Percentiles rank a stretch among this genome's conserved stretches.
Evolutionary conservation across 352 stramenopile genomes (phyloP).

Genomic region (Halophytophthora polymorphica): DNA sequence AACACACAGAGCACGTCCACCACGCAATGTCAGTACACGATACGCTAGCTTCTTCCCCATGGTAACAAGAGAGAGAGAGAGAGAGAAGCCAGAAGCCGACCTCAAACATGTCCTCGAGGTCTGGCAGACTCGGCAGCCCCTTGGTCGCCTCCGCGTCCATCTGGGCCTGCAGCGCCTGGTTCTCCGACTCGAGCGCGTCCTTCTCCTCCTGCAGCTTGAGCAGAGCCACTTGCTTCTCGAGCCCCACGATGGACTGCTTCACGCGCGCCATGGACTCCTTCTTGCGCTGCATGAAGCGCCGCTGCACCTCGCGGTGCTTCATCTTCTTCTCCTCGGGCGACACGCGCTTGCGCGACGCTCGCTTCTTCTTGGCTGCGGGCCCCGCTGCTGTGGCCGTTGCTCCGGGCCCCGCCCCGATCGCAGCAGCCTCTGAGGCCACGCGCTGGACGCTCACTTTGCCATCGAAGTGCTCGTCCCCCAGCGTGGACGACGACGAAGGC

Average conservation of each 20-base stretch:
- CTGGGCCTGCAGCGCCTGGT: slow-evolving; percentile 22
- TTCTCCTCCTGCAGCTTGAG: slow-evolving; percentile 35
- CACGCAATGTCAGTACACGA: background rate
- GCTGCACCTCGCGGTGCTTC: slow-evolving; percentile 51
- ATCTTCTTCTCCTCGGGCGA: slow-evolving; percentile 38
- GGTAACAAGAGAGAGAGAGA: too few species aligned
- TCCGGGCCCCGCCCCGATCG: too few species aligned
- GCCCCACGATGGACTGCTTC: slow-evolving; percentile 27
- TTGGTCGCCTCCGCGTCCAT: slow-evolving; percentile 5
- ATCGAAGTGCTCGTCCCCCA: slow-evolving; percentile 12
- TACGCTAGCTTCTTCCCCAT: too few species aligned
- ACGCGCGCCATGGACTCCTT: slow-evolving; percentile 34
- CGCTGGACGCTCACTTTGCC: slow-evolving; percentile 2
- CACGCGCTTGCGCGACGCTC: slow-evolving; percentile 20
- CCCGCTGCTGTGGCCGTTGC: too few species aligned
- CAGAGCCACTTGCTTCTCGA: slow-evolving; percentile 37
- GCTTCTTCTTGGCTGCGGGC: slow-evolving; percentile 18
- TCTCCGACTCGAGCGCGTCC: slow-evolving; percentile 35
- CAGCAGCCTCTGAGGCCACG: slow-evolving; percentile 1
- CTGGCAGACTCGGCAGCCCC: slow-evolving; percentile 13
- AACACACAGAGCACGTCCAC: background rate
- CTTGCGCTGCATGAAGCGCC: slow-evolving; percentile 52
- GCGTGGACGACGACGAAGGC: slow-evolving; percentile 16
- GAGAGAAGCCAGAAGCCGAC: background rate
- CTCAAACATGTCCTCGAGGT: slow-evolving; percentile 27